Percentiles rank a stretch among this genome's conserved stretches.
Conservation (phyloP, 164 flowering plant species). For the Vitis vinifera region ASM3070453v1 NC_081816.1:4617501-4618000, state of each 20-base stretch:
- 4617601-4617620: constrained; percentile 58
- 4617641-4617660: constrained; percentile 39
- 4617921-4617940: constrained; percentile 65
- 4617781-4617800: constrained; percentile 43
- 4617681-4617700: constrained; percentile 46
- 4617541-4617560: constrained; percentile 40
- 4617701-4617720: constrained; percentile 51
- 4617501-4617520: constrained; percentile 28
- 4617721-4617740: constrained; percentile 46
- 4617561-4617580: constrained; percentile 50
- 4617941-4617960: constrained; percentile 65
- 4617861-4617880: constrained; percentile 62
- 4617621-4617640: constrained; percentile 43
- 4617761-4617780: constrained; percentile 49
- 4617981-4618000: constrained; percentile 61
- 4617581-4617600: constrained; percentile 56
- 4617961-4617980: constrained; percentile 71
- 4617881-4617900: constrained; percentile 71
- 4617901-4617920: constrained; percentile 62
- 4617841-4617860: constrained; percentile 66
- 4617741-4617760: constrained; percentile 64
- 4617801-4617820: constrained; percentile 49
- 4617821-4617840: constrained; percentile 63
- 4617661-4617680: constrained; percentile 40
- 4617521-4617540: constrained; percentile 55